These are phyloP conservation scores for Hansenula lynferdii DNA, from an alignment of 1,139 yeast genomes.

Conservation along the genomic window DNA sequence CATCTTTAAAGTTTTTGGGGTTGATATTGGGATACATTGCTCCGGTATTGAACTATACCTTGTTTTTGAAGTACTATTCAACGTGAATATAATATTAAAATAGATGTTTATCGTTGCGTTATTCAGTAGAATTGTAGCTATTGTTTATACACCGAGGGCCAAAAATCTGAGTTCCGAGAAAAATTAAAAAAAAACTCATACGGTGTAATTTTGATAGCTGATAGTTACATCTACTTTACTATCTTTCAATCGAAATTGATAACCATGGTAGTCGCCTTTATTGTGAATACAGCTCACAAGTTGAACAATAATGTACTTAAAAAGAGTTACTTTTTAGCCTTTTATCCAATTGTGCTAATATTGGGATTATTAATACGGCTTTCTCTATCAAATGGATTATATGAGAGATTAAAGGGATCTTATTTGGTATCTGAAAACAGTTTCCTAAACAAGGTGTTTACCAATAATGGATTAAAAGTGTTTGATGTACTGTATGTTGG, in stretches of 20 bases:
- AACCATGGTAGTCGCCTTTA: not conserved
- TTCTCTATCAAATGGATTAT: slow-evolving; percentile 5
- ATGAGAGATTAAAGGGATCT: slow-evolving; percentile 3
- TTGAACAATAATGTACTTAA: not conserved
- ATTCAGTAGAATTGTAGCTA: too few species aligned
- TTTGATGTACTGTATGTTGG: too few species aligned
- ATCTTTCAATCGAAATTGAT: too few species aligned
- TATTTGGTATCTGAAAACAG: slow-evolving; percentile 9
- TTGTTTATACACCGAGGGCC: not conserved
- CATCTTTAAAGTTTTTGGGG: too few species aligned
- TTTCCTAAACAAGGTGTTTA: slow-evolving; percentile 25
- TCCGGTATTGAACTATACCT: too few species aligned
- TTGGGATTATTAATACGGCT: slow-evolving; percentile 3
- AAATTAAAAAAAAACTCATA: not conserved
- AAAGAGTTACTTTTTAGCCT: not conserved
- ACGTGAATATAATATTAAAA: too few species aligned
- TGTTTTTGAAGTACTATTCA: too few species aligned
- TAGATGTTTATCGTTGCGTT: too few species aligned
- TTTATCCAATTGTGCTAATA: not conserved
- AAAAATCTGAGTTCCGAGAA: not conserved
- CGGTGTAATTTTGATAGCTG: too few species aligned
- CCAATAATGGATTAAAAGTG: too few species aligned
- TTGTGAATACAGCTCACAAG: not conserved
- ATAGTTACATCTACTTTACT: too few species aligned
- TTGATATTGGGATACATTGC: too few species aligned